These are phyloP conservation scores for Balansia obtecta DNA, from an alignment of 2,329 filamentous ascomycete species.

Conservation along the genomic window DNA sequence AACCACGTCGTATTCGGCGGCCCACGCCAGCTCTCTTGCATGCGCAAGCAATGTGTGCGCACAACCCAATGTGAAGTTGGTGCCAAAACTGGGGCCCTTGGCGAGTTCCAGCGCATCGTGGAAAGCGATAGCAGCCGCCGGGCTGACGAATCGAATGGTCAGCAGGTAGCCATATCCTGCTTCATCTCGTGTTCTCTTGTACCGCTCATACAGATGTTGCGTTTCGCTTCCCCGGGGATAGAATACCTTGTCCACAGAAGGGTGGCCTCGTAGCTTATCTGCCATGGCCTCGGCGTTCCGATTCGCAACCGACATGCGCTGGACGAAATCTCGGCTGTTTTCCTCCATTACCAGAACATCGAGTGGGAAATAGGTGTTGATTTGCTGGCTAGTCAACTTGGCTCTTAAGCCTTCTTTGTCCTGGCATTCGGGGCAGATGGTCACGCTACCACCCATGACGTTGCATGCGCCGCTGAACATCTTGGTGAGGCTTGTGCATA, in stretches of 20 bases:
- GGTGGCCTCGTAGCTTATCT: conserved; percentile 15
- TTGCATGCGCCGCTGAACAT: conserved; percentile 38
- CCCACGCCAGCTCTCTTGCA: conserved; percentile 23
- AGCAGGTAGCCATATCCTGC: conserved; percentile 40
- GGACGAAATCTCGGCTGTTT: conserved; percentile 26
- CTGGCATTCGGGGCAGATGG: conserved; percentile 29
- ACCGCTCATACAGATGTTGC: conserved; percentile 18
- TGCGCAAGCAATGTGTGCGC: conserved; percentile 27
- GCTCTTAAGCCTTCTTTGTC: conserved; percentile 20
- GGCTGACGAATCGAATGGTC: conserved; percentile 32
- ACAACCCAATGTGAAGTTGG: conserved; percentile 35
- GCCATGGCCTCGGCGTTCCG: conserved; percentile 15
- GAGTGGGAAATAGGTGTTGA: conserved; percentile 14
- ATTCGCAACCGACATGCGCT: conserved; percentile 18
- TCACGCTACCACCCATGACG: conserved; percentile 34
- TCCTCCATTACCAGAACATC: conserved; percentile 20
- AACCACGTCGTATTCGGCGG: conserved; percentile 25
- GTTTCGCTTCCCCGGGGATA: conserved; percentile 29
- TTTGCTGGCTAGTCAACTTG: conserved; percentile 9
- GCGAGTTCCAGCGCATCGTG: conserved; percentile 35
- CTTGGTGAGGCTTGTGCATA: conserved; percentile 37
- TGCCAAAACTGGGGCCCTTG: conserved; percentile 38
- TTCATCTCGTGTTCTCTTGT: conserved; percentile 13
- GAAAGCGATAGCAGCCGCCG: conserved; percentile 27
- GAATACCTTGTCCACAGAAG: conserved; percentile 17